A percentile compares a stretch with the other conserved stretches of the same genome.
These are phyloP conservation scores for Amborella trichopoda DNA, from an alignment of 164 flowering plant genomes.

Conservation along the genomic window DNA sequence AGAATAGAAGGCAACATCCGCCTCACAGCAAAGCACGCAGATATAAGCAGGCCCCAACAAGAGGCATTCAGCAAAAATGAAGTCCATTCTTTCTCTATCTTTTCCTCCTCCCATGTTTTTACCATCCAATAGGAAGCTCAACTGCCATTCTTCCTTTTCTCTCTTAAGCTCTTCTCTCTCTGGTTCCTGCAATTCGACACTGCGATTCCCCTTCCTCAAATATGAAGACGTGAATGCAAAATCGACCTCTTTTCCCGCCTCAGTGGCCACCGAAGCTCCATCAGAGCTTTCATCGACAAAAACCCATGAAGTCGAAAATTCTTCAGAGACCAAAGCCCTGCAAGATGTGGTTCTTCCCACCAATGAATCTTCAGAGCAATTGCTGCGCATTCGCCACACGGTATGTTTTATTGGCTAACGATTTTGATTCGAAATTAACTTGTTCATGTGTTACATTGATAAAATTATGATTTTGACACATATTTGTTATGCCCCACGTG, in stretches of 20 bases:
- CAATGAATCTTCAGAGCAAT: conserved; percentile 54
- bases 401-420: conserved; percentile 23
- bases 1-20: neutral
- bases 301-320: neutral
- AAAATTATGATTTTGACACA: neutral
- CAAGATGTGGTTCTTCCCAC: conserved; percentile 61
- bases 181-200: conserved; percentile 5
- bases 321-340: conserved; percentile 4
- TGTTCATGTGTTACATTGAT: neutral
- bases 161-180: conserved; percentile 2
- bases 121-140: neutral
- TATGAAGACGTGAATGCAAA: too few relatives aligned
- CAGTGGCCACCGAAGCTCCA: conserved; percentile 24
- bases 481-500: neutral
- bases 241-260: conserved; percentile 5
- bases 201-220: conserved; percentile 10
- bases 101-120: conserved; percentile 4
- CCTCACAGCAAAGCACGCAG: neutral
- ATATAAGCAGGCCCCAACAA: conserved; percentile 4
- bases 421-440: neutral
- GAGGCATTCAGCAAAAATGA: too few relatives aligned
- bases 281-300: conserved; percentile 2
- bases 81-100: conserved; percentile 4
- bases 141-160: neutral
- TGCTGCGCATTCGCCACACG: conserved; percentile 74